Percentiles rank a stretch among this genome's conserved stretches.
These are phyloP conservation scores for Salix koriyanagi DNA, from an alignment of 345 rosid species.

Conservation along the genomic window DNA sequence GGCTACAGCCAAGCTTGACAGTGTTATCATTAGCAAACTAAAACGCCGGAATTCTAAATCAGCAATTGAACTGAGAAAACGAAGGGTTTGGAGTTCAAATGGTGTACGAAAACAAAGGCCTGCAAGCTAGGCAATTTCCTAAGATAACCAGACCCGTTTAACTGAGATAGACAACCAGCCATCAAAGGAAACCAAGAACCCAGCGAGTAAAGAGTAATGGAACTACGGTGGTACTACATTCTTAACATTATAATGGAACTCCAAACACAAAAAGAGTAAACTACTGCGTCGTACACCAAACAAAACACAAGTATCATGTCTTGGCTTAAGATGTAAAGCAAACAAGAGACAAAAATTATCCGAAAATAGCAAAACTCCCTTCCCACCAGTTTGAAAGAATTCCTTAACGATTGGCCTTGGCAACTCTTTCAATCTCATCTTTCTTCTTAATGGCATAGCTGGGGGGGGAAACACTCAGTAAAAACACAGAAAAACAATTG, in stretches of 20 bases:
- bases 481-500: background rate
- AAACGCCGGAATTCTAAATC: no score
- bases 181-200: background rate
- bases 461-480: background rate
- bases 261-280: background rate
- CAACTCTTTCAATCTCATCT: conserved; percentile 96
- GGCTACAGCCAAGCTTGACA: no score
- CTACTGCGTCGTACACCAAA: background rate
- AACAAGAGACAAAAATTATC: background rate
- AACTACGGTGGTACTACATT: background rate
- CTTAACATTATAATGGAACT: background rate
- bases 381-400: background rate
- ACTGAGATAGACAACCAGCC: no score
- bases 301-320: background rate
- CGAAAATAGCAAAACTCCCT: background rate
- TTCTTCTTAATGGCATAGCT: conserved; percentile 96
- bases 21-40: no score
- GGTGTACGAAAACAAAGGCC: no score
- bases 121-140: no score
- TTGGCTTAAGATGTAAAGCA: background rate
- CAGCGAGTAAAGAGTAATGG: background rate
- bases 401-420: conserved; percentile 89
- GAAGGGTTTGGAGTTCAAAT: no score
- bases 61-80: no score
- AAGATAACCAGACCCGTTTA: no score